These are phyloP conservation scores for Anastatica hierochuntica DNA, from an alignment of 345 rosid species.

Conservation along the genomic window DNA sequence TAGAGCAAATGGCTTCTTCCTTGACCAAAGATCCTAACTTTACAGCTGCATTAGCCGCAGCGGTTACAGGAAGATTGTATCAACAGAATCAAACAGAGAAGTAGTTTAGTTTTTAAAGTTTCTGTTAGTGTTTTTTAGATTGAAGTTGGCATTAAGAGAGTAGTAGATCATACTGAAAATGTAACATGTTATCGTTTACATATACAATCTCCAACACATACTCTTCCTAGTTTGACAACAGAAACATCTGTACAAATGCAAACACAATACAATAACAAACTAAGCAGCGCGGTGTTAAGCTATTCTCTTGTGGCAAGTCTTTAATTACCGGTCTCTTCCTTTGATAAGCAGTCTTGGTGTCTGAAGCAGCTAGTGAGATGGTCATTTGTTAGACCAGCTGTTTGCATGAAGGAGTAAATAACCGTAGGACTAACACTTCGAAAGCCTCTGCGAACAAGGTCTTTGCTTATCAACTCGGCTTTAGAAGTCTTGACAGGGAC, in stretches of 20 bases:
- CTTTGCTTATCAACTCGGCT: slow-evolving; percentile 76
- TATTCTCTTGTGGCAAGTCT: background rate
- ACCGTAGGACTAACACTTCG: slow-evolving; percentile 77
- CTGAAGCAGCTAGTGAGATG: slow-evolving; percentile 70
- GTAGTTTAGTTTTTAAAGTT: slow-evolving; percentile 20
- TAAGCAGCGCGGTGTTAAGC: slow-evolving; percentile 16
- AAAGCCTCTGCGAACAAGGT: slow-evolving; percentile 71
- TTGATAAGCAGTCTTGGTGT: slow-evolving; percentile 43
- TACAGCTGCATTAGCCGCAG: slow-evolving; percentile 93
- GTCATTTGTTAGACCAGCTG: slow-evolving; percentile 67
- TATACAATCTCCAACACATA: slow-evolving; percentile 21
- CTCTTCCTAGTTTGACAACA: slow-evolving; percentile 13
- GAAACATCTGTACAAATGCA: slow-evolving; percentile 15
- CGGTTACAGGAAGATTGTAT: slow-evolving; percentile 71
- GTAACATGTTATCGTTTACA: slow-evolving; percentile 14
- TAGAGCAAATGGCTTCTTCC: slow-evolving; percentile 93
- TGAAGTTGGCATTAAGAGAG: background rate
- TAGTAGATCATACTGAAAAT: slow-evolving; percentile 18
- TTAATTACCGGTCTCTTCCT: slow-evolving; percentile 8
- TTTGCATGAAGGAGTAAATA: slow-evolving; percentile 78
- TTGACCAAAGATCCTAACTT: slow-evolving; percentile 89
- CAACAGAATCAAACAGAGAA: slow-evolving; percentile 38
- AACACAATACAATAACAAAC: background rate
- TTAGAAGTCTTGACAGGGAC: slow-evolving; percentile 69
- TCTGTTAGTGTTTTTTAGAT: slow-evolving; percentile 14